phyloP scores from a whole-genome alignment of 2,329 filamentous ascomycete genomes.

The Fusarium annulatum region DNA sequence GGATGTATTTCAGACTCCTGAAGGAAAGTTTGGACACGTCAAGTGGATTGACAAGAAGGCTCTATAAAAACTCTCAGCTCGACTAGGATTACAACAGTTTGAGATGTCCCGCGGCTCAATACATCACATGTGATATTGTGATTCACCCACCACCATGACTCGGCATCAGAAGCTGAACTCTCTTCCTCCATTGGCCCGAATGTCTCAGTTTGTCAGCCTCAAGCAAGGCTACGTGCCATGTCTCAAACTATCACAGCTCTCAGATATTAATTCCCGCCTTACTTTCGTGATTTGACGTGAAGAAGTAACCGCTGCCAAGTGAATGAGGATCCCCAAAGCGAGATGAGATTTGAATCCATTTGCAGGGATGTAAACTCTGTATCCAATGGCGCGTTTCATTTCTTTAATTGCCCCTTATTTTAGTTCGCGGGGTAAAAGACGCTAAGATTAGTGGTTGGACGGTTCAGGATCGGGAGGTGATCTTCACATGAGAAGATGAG shows the following conservation, averaged over 20 bases:
- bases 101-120: not conserved
- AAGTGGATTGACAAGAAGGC: conserved; percentile 31
- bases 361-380: not conserved
- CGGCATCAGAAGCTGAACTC: not conserved
- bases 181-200: not conserved
- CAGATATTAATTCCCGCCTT: not conserved
- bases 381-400: not conserved
- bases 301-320: not conserved
- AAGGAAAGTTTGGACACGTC: conserved; percentile 18
- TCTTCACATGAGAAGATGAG: not conserved
- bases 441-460: not conserved
- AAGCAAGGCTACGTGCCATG: not conserved
- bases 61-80: not conserved
- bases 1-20: conserved; percentile 34
- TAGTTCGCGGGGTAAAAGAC: conserved; percentile 16
- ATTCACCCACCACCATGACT: not conserved
- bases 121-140: not conserved
- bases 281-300: not conserved
- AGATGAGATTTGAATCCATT: conserved; percentile 8
- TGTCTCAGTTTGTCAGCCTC: not conserved
- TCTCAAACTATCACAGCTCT: not conserved
- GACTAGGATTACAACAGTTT: not conserved
- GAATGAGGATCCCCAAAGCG: conserved; percentile 2
- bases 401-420: not conserved
- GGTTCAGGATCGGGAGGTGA: not conserved